Conservation (phyloP, 495 filamentous ascomycete species). For the Polyplosphaeria fusca region DNA sequence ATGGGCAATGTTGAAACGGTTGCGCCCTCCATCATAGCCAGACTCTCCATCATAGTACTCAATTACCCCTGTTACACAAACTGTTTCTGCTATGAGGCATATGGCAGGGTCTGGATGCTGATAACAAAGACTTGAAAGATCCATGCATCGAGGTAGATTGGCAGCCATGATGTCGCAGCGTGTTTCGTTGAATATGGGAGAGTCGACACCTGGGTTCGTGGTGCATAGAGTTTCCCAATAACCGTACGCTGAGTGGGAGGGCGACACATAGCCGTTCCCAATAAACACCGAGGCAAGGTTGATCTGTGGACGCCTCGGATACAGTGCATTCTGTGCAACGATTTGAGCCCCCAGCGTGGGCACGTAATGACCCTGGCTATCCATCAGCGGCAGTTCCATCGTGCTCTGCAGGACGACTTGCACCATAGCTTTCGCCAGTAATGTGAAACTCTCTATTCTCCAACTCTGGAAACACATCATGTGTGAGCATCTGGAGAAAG, state of each 20-base stretch:
- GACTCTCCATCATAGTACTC: conserved; percentile 43
- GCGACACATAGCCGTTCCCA: conserved; percentile 44
- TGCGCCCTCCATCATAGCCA: conserved; percentile 40
- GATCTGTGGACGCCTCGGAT: conserved; percentile 34
- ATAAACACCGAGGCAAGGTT: conserved; percentile 43
- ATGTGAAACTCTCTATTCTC: conserved; percentile 34
- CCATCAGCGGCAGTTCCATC: neutral
- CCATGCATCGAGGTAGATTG: conserved; percentile 46
- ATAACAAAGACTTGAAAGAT: conserved; percentile 39
- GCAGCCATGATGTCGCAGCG: conserved; percentile 47
- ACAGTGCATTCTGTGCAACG: conserved; percentile 39
- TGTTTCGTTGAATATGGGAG: conserved; percentile 46
- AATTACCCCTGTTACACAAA: conserved; percentile 42
- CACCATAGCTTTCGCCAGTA: conserved; percentile 24
- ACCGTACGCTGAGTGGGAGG: conserved; percentile 39
- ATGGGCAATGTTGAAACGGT: conserved; percentile 45
- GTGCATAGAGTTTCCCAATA: conserved; percentile 50
- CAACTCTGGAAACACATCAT: conserved; percentile 44
- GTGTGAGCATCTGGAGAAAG: conserved; percentile 46
- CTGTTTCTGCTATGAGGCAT: conserved; percentile 31
- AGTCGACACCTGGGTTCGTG: conserved; percentile 41
- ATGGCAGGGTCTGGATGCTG: conserved; percentile 39
- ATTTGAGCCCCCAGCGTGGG: conserved; percentile 42
- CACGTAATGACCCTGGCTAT: conserved; percentile 42
- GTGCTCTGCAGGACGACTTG: neutral